Conservation (phyloP, 1,139 yeast genomes). For the Blastobotrys indianensis region DNA sequence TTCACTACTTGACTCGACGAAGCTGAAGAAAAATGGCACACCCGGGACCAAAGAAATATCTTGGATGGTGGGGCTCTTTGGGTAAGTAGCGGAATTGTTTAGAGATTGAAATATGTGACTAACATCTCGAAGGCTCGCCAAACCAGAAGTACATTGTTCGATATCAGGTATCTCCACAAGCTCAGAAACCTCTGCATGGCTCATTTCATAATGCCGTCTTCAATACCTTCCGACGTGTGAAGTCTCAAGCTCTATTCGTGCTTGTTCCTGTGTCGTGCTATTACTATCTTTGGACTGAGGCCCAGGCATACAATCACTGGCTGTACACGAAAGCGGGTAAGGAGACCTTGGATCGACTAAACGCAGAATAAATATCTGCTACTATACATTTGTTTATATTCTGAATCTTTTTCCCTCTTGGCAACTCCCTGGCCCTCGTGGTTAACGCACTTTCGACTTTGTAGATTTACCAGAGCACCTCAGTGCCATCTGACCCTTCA, state of each 20-base stretch:
- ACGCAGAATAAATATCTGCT: conserved; percentile 18
- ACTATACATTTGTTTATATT: not conserved
- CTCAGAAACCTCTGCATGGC: conserved; percentile 89
- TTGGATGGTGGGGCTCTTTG: conserved; percentile 95
- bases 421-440: not conserved
- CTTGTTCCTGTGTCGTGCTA: conserved; percentile 72
- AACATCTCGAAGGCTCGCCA: conserved; percentile 44
- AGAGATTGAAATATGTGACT: not conserved
- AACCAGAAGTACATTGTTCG: conserved; percentile 55
- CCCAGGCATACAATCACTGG: conserved; percentile 86
- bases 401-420: not conserved
- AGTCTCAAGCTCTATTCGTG: conserved; percentile 75
- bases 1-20: not conserved
- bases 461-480: too few relatives aligned
- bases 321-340: conserved; percentile 97
- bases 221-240: conserved; percentile 93
- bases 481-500: too few relatives aligned
- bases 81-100: conserved; percentile 19
- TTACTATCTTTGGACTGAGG: conserved; percentile 83
- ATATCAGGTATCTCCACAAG: conserved; percentile 89
- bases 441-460: too few relatives aligned
- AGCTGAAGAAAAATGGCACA: conserved; percentile 51
- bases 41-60: conserved; percentile 70
- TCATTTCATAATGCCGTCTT: conserved; percentile 78
- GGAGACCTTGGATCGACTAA: conserved; percentile 28